These are phyloP conservation scores for Aspergillus aculeatinus DNA, from an alignment of 2,329 filamentous ascomycete genomes.

Conservation along the genomic window DNA sequence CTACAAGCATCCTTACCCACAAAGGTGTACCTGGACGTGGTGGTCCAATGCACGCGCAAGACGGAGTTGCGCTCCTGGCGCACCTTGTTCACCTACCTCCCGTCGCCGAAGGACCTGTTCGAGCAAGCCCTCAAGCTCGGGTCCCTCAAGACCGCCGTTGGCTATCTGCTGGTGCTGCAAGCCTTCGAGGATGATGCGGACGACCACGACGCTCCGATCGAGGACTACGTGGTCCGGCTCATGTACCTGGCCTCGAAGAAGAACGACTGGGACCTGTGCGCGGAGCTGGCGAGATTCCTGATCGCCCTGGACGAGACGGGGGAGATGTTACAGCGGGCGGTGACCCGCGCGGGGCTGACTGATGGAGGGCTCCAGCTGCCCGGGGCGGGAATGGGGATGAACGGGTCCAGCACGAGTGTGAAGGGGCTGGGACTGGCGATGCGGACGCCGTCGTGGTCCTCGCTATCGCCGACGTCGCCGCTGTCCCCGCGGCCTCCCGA, in stretches of 20 bases:
- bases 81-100: conserved; percentile 87
- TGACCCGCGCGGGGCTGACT: conserved; percentile 43
- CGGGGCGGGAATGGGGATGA: conserved; percentile 5
- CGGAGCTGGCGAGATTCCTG: conserved; percentile 90
- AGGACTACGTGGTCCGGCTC: conserved; percentile 67
- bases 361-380: conserved; percentile 9
- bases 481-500: conserved; percentile 20
- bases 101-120: conserved; percentile 86
- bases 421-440: conserved; percentile 38
- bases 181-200: conserved; percentile 62
- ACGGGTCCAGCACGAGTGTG: conserved; percentile 27
- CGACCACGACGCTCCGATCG: conserved; percentile 53
- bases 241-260: conserved; percentile 78
- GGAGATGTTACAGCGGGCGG: conserved; percentile 61
- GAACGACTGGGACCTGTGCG: conserved; percentile 92
- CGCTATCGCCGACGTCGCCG: conserved; percentile 31
- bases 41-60: conserved; percentile 95
- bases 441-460: conserved; percentile 34
- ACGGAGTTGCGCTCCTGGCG: conserved; percentile 94
- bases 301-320: conserved; percentile 88
- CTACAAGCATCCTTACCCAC: conserved; percentile 69
- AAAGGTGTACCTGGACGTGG: conserved; percentile 79
- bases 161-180: conserved; percentile 92
- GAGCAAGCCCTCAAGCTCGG: conserved; percentile 85
- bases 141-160: conserved; percentile 89